phyloP scores from a whole-genome alignment of 1,284 basidiomycete genomes.

The Leccinum fuscescens region DNA sequence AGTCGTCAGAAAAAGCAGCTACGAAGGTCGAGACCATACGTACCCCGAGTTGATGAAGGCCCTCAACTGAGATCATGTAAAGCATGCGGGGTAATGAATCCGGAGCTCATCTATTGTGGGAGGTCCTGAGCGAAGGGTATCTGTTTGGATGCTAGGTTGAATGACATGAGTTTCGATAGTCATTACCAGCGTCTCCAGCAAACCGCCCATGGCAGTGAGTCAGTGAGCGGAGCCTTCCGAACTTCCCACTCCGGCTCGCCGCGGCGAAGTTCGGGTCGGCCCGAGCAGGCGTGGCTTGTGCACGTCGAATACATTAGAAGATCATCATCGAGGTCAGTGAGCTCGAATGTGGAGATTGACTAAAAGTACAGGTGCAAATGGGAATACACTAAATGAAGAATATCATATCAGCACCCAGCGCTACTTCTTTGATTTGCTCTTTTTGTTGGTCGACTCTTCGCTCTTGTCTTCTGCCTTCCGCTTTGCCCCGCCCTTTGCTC shows the following conservation, averaged over 20 bases:
- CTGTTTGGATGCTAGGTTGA: not conserved
- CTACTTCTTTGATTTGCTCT: conserved; percentile 33
- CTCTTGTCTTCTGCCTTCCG: conserved; percentile 50
- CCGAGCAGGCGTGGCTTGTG: not conserved
- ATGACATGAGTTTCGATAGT: conserved; percentile 21
- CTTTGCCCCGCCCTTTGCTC: conserved; percentile 50
- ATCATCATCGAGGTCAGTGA: not conserved
- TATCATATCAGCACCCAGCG: not conserved
- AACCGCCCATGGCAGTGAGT: not conserved
- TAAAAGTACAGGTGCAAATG: conserved; percentile 19
- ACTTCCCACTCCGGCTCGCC: not conserved
- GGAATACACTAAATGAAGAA: conserved; percentile 10
- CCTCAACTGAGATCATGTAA: conserved; percentile 73
- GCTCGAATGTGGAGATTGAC: not conserved
- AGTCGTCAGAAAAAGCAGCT: not conserved
- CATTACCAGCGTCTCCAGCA: conserved; percentile 13
- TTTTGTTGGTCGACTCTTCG: conserved; percentile 30
- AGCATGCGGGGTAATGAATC: conserved; percentile 66
- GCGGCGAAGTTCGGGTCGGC: conserved; percentile 3
- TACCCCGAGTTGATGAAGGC: conserved; percentile 76
- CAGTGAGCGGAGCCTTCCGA: not conserved
- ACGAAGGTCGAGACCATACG: conserved; percentile 12
- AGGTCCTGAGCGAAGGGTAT: conserved; percentile 40
- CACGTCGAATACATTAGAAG: not conserved
- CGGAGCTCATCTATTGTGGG: conserved; percentile 67